Base-by-base conservation (phyloP, 83 land plant genomes). In the Diphasiastrum complanatum region DNA sequence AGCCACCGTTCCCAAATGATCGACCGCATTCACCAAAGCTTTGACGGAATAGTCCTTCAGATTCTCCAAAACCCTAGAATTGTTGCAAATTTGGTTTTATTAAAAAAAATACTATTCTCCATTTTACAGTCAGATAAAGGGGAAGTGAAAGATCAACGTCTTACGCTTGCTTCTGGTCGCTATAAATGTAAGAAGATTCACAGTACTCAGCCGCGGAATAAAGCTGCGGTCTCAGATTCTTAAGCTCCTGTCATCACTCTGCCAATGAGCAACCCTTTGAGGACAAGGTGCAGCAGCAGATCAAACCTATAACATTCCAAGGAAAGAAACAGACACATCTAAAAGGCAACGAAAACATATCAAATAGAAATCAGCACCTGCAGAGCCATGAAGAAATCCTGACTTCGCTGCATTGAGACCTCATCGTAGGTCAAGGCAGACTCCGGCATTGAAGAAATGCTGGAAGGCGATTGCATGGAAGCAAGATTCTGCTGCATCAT, bases 11-110 rank as follows among this genome's bases (percentile, higher is more conserved):
- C 80, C 80, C 51, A 78, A 32, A 65, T 78, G 80, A 52, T 78
- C 81, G 52, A 78, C 80, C 51, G 80, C 75, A 78, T 78, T 75
- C 45, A 78, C 80, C 61, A 78, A 46, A 29, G 81, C 79, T 64
- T 75, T 75, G 20, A 75, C 75, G 1, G 80, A 65, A 20, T 78
- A 78, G 45, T 75, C 79, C 79, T 78, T 78, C 33, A 76, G 52
- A 64, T 64, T 78, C 48, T 75, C 81, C 27, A 78, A 51, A 45
- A 78, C 79, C 36, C 81, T 78, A 69, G 19, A 33, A 25, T 8
- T 19, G 20, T 22, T 45, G 26, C 58, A 59, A 33, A 4, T 20
- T 59, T 20, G 5, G 11, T 34, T 36, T 27, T 4, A 5, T 14
- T 23, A 25, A 3, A 46, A 49, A n/a, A 3, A 4, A n/a, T 11